Conservation (phyloP, 345 rosid species). For the Citrus unshiu region DNA sequence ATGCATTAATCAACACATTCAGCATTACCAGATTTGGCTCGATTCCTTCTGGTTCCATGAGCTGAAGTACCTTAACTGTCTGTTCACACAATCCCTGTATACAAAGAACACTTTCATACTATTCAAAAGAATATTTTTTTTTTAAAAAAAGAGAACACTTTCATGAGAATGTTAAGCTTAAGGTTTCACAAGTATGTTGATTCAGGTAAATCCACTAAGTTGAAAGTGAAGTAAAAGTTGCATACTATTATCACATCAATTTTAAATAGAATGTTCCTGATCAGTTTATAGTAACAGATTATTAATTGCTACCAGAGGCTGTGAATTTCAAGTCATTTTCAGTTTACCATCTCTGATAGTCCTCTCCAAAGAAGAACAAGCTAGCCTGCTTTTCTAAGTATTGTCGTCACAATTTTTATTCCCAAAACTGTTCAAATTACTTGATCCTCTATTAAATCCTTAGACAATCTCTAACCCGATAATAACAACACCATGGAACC, state of each 20-base stretch:
- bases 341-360: neutral
- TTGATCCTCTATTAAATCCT: neutral
- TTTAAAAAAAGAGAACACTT: neutral
- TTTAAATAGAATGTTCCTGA: neutral
- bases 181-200: neutral
- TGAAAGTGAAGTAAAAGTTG: slow-evolving; percentile 1
- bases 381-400: neutral
- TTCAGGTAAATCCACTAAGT: neutral
- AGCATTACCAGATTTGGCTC: slow-evolving; percentile 62
- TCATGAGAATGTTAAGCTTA: neutral
- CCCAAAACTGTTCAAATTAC: neutral
- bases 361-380: neutral
- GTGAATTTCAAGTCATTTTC: neutral
- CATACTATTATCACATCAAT: neutral
- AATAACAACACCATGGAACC: neutral
- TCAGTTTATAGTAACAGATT: neutral
- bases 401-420: neutral
- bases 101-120: neutral
- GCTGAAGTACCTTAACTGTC: slow-evolving; percentile 61
- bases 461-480: neutral
- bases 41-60: slow-evolving; percentile 67
- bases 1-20: slow-evolving; percentile 71
- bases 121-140: no score
- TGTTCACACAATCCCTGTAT: slow-evolving; percentile 52
- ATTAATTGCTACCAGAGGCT: neutral